Base-by-base conservation (phyloP, 2,329 filamentous ascomycete species). In the Botrytis byssoidea region DNA sequence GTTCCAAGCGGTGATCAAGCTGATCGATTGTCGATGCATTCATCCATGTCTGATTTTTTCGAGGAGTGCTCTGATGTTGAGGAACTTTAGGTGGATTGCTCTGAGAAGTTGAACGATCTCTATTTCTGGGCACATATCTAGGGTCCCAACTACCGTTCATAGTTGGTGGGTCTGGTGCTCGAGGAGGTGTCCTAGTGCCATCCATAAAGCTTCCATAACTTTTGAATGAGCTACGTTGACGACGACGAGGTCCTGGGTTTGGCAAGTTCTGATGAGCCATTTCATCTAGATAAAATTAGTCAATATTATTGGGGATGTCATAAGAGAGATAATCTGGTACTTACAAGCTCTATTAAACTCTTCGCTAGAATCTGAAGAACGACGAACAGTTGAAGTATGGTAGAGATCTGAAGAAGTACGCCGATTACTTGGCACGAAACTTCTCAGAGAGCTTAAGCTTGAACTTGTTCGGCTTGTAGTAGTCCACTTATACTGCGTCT, bases 21-120 rank as follows among this genome's bases (percentile, higher is more conserved):
- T 44, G 48, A 69, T 69, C 48, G 42, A 69, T 57, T 40, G 51
- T 42, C 6, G 66, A 69, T 57, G 66, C 66, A 10, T 69, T 18
- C 66, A 16, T 32, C 66, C 66, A 69, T 57, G 48, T 35, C 55
- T 69, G 48, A 18, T 22, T 40, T 9, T 42, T 22, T 42, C 37
- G 66, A 69, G 66, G 18, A 25, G 66, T 69, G 66, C 66, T 57
- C 18, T 42, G 66, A n/a, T 69, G 66, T 57, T 69, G 66, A 32
- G 66, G 66, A 32, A 69, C 37, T 69, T 20, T 51, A 69, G 48
- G 18, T 32, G 32, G 20, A 12, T 57, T 40, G 4, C 48, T 69
- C 37, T 57, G 66, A 57, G 35, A 42, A 32, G 10, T 42, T 44
- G 66, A 57, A 22, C 37, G n/a, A 9, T 35, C 48, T 59, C 48